Evolutionary conservation across 305 asterid species (phyloP), one percentile per base, ranked within the genome.

Genomic region (Solanum hybrid): DNA sequence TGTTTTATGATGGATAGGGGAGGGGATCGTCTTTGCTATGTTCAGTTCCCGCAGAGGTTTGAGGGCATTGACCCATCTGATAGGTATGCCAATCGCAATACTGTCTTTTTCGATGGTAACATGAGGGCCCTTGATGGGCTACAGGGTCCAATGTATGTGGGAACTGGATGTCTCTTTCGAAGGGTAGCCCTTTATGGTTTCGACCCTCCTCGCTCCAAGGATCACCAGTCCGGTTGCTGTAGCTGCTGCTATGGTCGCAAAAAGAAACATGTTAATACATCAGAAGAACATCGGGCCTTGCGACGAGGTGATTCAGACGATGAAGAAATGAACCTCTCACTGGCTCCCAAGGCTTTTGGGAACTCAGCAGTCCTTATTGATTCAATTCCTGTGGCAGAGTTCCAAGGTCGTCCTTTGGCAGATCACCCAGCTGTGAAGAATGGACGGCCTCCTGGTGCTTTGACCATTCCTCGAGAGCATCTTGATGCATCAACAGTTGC

Each of bases 1-100:
- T 95, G 98, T 86, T 95, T 95, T 94, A 95, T 95, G 98, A 95
- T 95, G 98, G 98, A 95, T 80, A 90, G 98, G 90, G 96, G 98
- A 5, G 98, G 98, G 6, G 98, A 95, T 77, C 92, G 96, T 13
- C 89, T 95, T 87, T 95, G 98, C 94, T 95, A 95, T 81, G 96
- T 95, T 87, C 98, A 95, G 87, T 95, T 95, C 78, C 98, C 98
- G 1, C 98, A 95, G 92, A 92, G 98, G 51, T 95, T 95, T 38
- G 98, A 95, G 89, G 98, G 98, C 7, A 95, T 95, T 56, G 98
- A 95, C 77, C 96, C 96, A 20, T 94, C 96, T 12, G 98, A 95
- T 90, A 93, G 98, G 56, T 95, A 95, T 38, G 98, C 98, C 88
- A 95, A 95, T 82, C 92, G 94, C 75, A 95, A 95, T 85, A 95